Evolutionary conservation across 352 stramenopile genomes (phyloP), one percentile per base, ranked within the genome.

Genomic region (Pythium brachiatum): DNA sequence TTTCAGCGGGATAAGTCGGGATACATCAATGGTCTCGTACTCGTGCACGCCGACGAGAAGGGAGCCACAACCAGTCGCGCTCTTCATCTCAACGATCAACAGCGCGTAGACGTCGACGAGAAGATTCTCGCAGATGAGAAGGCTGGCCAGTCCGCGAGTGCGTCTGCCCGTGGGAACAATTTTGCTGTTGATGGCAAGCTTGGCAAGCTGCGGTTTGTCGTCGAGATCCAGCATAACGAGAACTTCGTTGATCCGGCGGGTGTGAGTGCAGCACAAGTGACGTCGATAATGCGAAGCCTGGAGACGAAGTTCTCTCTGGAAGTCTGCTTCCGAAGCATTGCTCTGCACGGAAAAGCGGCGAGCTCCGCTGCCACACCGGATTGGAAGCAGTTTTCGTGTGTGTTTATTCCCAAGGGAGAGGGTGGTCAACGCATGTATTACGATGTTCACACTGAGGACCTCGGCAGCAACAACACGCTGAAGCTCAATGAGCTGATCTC

Each of bases 181-280:
- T 61, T 74, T 16, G 66, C 25, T 0, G 41, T 47, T 0, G 79
- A 89, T 57, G 82, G 82, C 6, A 62, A 74, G 1, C 75, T 91
- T 0, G 82, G 82, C 5, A 80, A 73, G 39, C 68, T 91, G 3
- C 70, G 70, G 6, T 85, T 91, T 32, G 38, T 57, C 9, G 55
- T 91, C 7, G 73, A 89, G 58, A 48, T 91, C 0, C 64, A 69
- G n/a, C 68, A 77, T 23, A 86, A 89, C 54, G 80, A 91, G 13
- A 86, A 83, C 48, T 88, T 74, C 23, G 59, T 81, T 8, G 71
- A 86, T 53, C 64, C 66, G 0, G 67, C 31, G 13, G 53, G 57
- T 6, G 18, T 77, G 0, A 70, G 43, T 11, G 50, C 66, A 29
- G 36, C 64, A 5, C 63, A 80, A 27, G 60, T 70, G 20, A 27